Conservation (phyloP, 2,329 filamentous ascomycete species). For the Talaromyces verruculosus region DNA sequence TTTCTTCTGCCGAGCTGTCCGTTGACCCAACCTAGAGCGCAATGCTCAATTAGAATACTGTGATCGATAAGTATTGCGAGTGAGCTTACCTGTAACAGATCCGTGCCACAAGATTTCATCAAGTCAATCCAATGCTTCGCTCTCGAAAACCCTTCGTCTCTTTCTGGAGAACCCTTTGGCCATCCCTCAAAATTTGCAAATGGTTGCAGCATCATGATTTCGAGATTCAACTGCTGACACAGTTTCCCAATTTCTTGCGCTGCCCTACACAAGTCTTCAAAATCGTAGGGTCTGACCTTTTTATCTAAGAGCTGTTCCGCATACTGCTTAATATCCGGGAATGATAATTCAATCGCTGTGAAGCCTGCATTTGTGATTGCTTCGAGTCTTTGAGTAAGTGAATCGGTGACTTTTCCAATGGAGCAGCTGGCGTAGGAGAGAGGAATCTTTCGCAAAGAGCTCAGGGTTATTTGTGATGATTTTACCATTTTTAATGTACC, state of each 20-base stretch:
- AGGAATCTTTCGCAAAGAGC: slow-evolving; percentile 33
- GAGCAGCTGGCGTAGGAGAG: slow-evolving; percentile 47
- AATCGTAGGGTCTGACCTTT: slow-evolving; percentile 59
- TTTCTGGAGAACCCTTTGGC: slow-evolving; percentile 57
- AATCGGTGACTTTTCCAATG: slow-evolving; percentile 39
- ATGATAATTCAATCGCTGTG: slow-evolving; percentile 69
- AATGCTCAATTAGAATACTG: not conserved
- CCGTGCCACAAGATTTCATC: slow-evolving; percentile 68
- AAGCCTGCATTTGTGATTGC: slow-evolving; percentile 49
- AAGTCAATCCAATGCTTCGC: slow-evolving; percentile 68
- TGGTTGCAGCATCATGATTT: slow-evolving; percentile 71
- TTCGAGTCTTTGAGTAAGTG: slow-evolving; percentile 41
- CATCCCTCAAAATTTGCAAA: slow-evolving; percentile 78
- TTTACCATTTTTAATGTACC: slow-evolving; percentile 1
- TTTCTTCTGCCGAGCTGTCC: slow-evolving; percentile 54
- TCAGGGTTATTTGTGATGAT: slow-evolving; percentile 11
- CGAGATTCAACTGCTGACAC: slow-evolving; percentile 55
- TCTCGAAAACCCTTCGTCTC: slow-evolving; percentile 62
- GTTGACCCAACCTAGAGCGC: slow-evolving; percentile 57
- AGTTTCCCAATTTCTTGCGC: slow-evolving; percentile 56
- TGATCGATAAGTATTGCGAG: not conserved
- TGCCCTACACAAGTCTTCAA: slow-evolving; percentile 56
- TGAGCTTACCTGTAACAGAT: slow-evolving; percentile 63
- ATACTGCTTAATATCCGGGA: slow-evolving; percentile 69
- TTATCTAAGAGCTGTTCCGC: slow-evolving; percentile 51